Evolutionary conservation across 179 eudicot genomes (phyloP).

Genomic region (Spinacia oleracea): DNA sequence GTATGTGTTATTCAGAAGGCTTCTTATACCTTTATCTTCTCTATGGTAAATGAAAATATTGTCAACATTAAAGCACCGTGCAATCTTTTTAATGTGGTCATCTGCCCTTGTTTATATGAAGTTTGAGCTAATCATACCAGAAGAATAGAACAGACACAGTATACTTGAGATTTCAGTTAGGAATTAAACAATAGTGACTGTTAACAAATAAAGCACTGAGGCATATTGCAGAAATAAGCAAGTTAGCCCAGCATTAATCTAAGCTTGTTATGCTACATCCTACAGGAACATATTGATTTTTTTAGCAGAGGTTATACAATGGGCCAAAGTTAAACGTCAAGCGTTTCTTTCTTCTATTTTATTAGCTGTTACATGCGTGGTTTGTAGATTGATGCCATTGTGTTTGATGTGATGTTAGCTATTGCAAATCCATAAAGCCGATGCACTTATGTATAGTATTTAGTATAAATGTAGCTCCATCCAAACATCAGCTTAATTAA

Average conservation of each 20-base stretch:
- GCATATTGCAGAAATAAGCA: background rate
- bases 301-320: background rate
- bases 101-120: background rate
- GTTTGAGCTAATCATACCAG: background rate
- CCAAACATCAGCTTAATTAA: background rate
- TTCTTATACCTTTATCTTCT: conserved; percentile 2
- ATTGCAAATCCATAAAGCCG: background rate
- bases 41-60: background rate
- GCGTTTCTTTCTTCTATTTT: background rate
- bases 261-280: background rate
- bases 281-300: background rate
- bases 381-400: background rate
- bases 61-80: background rate
- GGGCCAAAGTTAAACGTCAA: conserved; percentile 1
- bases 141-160: conserved; percentile 7
- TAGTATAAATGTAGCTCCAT: background rate
- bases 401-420: background rate
- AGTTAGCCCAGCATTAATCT: background rate
- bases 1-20: conserved; percentile 39
- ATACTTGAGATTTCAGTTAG: background rate
- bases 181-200: background rate
- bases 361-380: background rate
- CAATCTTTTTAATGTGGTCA: background rate
- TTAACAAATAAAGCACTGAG: background rate
- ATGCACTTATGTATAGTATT: background rate